Percentiles rank a stretch among this genome's conserved stretches.
These are phyloP conservation scores for Saussurea involucrata DNA, from an alignment of 129 eudicot genomes.

Conservation along the genomic window DNA sequence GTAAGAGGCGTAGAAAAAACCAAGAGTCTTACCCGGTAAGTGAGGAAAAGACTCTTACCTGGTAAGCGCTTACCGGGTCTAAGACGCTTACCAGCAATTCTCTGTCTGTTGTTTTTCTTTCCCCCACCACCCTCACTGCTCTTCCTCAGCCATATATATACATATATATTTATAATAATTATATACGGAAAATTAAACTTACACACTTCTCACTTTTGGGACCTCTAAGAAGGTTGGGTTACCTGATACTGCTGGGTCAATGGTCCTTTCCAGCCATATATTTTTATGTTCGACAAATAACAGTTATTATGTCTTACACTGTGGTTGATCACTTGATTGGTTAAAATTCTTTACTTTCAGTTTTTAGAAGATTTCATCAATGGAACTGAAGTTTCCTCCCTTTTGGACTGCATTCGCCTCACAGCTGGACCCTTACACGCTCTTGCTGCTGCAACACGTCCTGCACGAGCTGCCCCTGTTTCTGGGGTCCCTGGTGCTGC, in stretches of 20 bases:
- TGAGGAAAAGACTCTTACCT: no score
- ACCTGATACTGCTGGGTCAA: neutral
- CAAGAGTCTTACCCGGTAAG: no score
- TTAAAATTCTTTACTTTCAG: conserved; percentile 35
- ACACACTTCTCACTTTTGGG: neutral
- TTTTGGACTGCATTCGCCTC: conserved; percentile 93
- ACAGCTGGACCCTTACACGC: conserved; percentile 99
- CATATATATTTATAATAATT: neutral
- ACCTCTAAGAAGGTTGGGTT: neutral
- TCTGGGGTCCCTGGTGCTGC: conserved; percentile 76
- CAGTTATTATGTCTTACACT: neutral
- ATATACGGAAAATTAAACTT: neutral
- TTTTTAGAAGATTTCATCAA: conserved; percentile 95
- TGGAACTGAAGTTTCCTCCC: conserved; percentile 93
- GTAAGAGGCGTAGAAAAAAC: no score
- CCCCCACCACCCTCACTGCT: neutral
- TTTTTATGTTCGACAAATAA: neutral
- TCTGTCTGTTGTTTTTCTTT: neutral
- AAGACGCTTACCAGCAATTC: neutral
- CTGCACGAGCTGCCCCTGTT: conserved; percentile 97
- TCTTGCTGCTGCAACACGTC: conserved; percentile 96
- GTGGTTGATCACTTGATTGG: conserved; percentile 4
- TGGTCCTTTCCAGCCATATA: neutral
- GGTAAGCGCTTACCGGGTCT: no score
- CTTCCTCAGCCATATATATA: neutral